These are phyloP conservation scores for Phytopythium boreale DNA, from an alignment of 352 stramenopile species.

Conservation along the genomic window DNA sequence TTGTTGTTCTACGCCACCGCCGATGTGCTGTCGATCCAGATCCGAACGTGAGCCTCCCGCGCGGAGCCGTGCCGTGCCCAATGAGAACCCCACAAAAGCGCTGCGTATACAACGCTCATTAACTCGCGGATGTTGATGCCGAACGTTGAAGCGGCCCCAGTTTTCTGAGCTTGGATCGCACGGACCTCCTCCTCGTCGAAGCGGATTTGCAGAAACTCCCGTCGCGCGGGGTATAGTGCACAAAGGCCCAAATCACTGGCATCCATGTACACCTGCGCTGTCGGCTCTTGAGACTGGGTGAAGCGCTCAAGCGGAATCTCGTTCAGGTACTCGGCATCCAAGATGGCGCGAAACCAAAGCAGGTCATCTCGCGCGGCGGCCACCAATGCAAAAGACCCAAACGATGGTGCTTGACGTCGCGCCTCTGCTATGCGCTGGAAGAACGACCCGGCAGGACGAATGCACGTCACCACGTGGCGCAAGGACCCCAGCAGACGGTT, in stretches of 20 bases:
- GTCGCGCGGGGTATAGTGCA: background rate
- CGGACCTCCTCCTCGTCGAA: background rate
- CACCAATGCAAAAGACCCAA: background rate
- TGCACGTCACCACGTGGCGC: background rate
- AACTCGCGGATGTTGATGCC: background rate
- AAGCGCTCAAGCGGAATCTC: background rate
- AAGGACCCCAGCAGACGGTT: conserved; percentile 12
- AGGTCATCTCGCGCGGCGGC: background rate
- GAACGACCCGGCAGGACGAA: background rate
- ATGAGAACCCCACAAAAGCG: no score
- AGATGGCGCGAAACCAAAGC: background rate
- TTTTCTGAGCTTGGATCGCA: no score
- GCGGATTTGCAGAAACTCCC: background rate
- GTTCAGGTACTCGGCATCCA: background rate
- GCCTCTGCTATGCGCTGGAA: background rate
- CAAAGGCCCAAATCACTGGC: background rate
- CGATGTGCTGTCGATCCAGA: conserved; percentile 15
- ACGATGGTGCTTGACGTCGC: background rate
- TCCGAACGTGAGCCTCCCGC: background rate
- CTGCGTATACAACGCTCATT: background rate
- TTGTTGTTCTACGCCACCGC: conserved; percentile 10
- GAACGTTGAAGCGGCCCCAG: no score
- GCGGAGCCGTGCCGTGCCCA: no score
- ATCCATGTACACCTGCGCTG: background rate
- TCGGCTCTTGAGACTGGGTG: background rate